These are phyloP conservation scores for Fusarium dimerum DNA, from an alignment of 2,329 filamentous ascomycete genomes.

Conservation along the genomic window DNA sequence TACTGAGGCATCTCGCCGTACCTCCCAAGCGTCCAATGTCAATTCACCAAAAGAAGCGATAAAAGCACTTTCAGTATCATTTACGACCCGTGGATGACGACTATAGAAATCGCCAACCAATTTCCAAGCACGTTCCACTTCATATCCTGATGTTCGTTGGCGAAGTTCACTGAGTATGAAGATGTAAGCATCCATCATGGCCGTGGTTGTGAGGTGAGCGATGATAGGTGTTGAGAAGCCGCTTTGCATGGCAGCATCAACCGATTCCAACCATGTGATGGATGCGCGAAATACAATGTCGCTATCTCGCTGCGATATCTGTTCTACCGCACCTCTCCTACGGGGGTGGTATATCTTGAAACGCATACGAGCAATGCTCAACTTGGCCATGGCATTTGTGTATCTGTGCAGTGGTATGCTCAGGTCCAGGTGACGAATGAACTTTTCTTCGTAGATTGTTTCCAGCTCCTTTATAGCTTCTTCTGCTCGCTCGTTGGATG, in stretches of 20 bases:
- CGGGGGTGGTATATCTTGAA: constrained; percentile 34
- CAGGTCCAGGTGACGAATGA: constrained; percentile 22
- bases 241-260: constrained; percentile 20
- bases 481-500: constrained; percentile 15
- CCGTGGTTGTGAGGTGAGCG: constrained; percentile 27
- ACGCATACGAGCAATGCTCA: constrained; percentile 30
- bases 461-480: constrained; percentile 31
- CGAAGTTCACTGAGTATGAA: constrained; percentile 35
- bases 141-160: constrained; percentile 9
- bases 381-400: constrained; percentile 20
- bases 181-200: constrained; percentile 33
- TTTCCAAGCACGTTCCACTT: constrained; percentile 28
- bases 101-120: constrained; percentile 28
- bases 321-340: constrained; percentile 2
- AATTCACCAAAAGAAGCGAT: constrained; percentile 15
- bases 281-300: constrained; percentile 29
- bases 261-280: constrained; percentile 25
- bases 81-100: constrained; percentile 20
- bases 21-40: constrained; percentile 25
- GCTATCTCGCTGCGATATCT: constrained; percentile 20
- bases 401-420: constrained; percentile 32
- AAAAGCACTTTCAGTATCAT: constrained; percentile 1
- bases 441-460: constrained; percentile 23
- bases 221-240: constrained; percentile 32
- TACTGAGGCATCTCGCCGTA: constrained; percentile 4